These are phyloP conservation scores for Syncephalastrum monosporum DNA, from an alignment of 371 early-diverging fungal genomes.

Conservation along the genomic window DNA sequence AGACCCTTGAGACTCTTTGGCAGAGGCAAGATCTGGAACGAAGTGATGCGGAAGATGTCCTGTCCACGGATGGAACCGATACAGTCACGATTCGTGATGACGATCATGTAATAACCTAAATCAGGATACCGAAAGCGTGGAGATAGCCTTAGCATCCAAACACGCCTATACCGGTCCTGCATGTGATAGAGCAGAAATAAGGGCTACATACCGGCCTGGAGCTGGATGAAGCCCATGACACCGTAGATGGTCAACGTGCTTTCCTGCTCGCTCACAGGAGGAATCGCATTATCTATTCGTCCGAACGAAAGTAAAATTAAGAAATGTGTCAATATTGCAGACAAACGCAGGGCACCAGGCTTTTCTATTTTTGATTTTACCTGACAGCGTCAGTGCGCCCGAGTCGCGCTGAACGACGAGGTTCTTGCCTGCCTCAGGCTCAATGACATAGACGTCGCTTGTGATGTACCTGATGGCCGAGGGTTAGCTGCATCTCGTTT, in stretches of 20 bases:
- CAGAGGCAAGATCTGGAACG: constrained; percentile 73
- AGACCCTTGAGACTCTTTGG: constrained; percentile 42
- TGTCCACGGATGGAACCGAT: constrained; percentile 66
- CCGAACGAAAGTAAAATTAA: too few relatives aligned
- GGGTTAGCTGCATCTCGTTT: too few relatives aligned
- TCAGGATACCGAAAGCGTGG: constrained; percentile 6
- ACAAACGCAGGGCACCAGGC: neutral
- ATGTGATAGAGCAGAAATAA: neutral
- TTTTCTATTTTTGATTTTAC: constrained; percentile 13
- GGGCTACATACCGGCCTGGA: constrained; percentile 18
- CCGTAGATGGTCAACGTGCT: constrained; percentile 20
- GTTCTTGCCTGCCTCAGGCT: constrained; percentile 16
- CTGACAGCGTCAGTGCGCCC: constrained; percentile 34
- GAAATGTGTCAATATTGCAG: neutral
- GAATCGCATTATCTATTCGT: constrained; percentile 19
- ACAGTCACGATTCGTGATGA: constrained; percentile 75
- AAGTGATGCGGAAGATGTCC: constrained; percentile 73
- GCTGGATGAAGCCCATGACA: constrained; percentile 26
- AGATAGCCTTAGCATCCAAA: too few relatives aligned
- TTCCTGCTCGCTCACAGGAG: constrained; percentile 20
- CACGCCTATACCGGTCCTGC: neutral
- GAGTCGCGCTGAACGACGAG: constrained; percentile 24
- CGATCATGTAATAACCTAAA: constrained; percentile 56
- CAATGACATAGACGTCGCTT: constrained; percentile 19
- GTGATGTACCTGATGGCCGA: constrained; percentile 20